These are phyloP conservation scores for Fusarium sp. DNA, from an alignment of 2,329 filamentous ascomycete species.

Conservation along the genomic window DNA sequence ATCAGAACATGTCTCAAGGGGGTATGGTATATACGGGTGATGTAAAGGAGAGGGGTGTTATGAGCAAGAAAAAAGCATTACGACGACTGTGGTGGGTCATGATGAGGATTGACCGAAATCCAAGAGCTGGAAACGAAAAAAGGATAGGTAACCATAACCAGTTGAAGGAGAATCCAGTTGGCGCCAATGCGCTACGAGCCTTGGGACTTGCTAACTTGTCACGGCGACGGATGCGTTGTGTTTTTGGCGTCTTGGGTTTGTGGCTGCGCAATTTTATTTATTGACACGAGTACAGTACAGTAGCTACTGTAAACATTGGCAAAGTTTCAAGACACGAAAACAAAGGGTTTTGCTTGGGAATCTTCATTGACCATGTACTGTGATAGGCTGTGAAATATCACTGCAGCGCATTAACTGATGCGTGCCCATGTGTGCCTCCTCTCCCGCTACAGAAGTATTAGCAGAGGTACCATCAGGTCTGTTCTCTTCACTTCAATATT, in stretches of 20 bases:
- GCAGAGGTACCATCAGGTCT: too few species aligned
- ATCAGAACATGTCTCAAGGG: slow-evolving; percentile 24
- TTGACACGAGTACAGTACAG: slow-evolving; percentile 2
- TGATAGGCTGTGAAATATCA: background rate
- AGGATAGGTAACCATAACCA: background rate
- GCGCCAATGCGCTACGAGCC: slow-evolving; percentile 17
- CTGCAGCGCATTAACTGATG: background rate
- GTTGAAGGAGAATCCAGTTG: background rate
- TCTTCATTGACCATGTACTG: background rate
- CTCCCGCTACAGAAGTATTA: too few species aligned
- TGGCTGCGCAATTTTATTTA: slow-evolving; percentile 28
- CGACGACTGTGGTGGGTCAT: slow-evolving; percentile 36
- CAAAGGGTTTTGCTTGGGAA: background rate
- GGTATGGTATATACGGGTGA: slow-evolving; percentile 10
- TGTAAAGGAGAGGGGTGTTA: background rate
- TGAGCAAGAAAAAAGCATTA: slow-evolving; percentile 27
- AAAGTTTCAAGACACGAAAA: background rate
- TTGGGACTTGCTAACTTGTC: slow-evolving; percentile 16
- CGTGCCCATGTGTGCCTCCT: background rate
- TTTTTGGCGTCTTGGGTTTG: slow-evolving; percentile 2
- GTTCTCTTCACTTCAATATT: background rate
- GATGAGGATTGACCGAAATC: slow-evolving; percentile 23
- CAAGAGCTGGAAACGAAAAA: slow-evolving; percentile 20
- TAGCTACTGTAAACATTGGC: too few species aligned
- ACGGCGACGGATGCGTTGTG: slow-evolving; percentile 4